A percentile compares a stretch with the other conserved stretches of the same genome.
Evolutionary conservation across 2,329 filamentous ascomycete genomes (phyloP).

Genomic region (Scedosporium apiospermum): DNA sequence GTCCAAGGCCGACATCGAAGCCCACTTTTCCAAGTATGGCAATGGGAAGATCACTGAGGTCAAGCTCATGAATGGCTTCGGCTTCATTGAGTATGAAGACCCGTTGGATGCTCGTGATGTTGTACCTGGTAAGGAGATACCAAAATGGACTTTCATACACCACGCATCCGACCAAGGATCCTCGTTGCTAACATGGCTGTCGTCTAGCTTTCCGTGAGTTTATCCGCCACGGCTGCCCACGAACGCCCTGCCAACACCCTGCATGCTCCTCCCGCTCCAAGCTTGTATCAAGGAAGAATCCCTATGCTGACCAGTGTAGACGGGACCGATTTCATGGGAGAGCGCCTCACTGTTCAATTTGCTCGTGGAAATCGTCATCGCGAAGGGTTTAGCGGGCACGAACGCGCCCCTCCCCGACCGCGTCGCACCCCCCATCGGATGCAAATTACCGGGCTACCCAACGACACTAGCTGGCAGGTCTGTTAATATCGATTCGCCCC

Average conservation of each 20-base stretch:
- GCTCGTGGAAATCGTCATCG: conserved; percentile 69
- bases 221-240: background rate
- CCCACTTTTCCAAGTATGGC: conserved; percentile 90
- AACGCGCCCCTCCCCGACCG: conserved; percentile 60
- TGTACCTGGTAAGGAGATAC: conserved; percentile 69
- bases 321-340: conserved; percentile 96
- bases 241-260: conserved; percentile 5
- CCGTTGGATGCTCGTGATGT: conserved; percentile 97
- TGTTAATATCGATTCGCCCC: conserved; percentile 59
- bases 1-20: conserved; percentile 94
- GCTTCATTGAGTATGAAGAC: conserved; percentile 99
- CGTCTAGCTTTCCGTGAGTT: conserved; percentile 53
- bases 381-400: conserved; percentile 36
- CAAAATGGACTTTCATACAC: background rate
- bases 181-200: background rate
- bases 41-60: conserved; percentile 97
- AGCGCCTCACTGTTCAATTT: conserved; percentile 96
- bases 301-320: conserved; percentile 42
- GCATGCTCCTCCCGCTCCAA: conserved; percentile 13
- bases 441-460: conserved; percentile 93
- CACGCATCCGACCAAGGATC: background rate
- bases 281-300: background rate
- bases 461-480: conserved; percentile 99
- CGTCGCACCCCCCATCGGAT: conserved; percentile 93
- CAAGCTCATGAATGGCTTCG: conserved; percentile 99